Evolutionary conservation across 345 rosid species (phyloP).

Genomic region (Melaleuca quinquenervia): DNA sequence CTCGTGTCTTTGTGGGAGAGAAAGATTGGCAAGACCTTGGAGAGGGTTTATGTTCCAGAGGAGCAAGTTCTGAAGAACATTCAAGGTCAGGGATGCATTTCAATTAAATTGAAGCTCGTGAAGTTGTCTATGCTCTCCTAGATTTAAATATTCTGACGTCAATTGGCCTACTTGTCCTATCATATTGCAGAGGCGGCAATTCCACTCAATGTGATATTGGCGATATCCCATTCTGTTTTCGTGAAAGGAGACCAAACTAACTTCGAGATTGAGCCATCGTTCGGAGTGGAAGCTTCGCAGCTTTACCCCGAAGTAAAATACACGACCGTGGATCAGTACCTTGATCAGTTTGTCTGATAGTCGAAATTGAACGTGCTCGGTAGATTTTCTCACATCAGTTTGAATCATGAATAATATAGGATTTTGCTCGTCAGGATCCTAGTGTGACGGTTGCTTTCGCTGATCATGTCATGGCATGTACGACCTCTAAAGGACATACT

Average conservation of each 20-base stretch:
- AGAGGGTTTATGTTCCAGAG: background rate
- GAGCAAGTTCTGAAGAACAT: conserved; percentile 3
- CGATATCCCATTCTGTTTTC: background rate
- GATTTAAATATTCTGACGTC: background rate
- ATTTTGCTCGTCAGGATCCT: background rate
- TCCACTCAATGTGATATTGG: background rate
- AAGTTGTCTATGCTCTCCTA: background rate
- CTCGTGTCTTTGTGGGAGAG: conserved; percentile 5
- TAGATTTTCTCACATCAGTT: background rate
- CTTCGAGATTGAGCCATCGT: background rate
- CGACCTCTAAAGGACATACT: background rate
- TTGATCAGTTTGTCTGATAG: background rate
- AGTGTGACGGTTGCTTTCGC: background rate
- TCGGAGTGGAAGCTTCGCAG: conserved; percentile 3
- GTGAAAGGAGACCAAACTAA: conserved; percentile 4
- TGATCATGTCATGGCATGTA: background rate
- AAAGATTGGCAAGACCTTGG: conserved; percentile 1
- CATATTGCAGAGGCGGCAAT: background rate
- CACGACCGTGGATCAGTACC: background rate
- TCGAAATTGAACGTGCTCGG: background rate
- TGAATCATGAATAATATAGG: background rate
- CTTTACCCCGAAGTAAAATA: conserved; percentile 2
- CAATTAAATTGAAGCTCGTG: background rate
- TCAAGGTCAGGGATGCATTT: background rate
- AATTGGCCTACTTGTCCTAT: background rate